phyloP scores from a whole-genome alignment of 208 protist species.

The Trypanosoma grayi region DNA sequence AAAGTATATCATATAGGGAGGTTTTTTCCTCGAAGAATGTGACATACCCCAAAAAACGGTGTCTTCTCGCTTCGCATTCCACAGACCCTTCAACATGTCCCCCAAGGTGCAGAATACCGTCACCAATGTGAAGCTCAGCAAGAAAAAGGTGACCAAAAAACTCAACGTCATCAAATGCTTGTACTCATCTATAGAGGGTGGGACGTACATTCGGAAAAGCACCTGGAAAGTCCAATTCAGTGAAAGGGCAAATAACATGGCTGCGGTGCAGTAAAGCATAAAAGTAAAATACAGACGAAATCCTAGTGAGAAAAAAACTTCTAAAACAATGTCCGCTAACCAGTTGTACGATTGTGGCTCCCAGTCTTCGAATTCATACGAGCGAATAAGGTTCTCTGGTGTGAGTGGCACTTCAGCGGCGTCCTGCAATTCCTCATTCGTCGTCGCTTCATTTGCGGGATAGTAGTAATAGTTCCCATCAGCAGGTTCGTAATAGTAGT shows the following conservation, averaged over 20 bases:
- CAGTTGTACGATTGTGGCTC: constrained; percentile 61
- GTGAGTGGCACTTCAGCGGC: constrained; percentile 21
- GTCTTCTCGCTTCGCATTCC: constrained; percentile 57
- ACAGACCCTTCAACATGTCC: constrained; percentile 74
- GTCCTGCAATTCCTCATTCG: constrained; percentile 26
- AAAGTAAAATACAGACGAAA: constrained; percentile 78
- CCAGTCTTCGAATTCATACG: constrained; percentile 78
- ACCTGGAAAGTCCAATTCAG: constrained; percentile 75
- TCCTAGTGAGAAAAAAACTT: constrained; percentile 70
- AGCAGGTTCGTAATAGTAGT: constrained; percentile 75
- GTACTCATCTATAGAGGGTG: constrained; percentile 33
- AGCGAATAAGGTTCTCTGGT: constrained; percentile 43
- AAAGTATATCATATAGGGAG: constrained; percentile 75
- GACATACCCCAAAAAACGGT: constrained; percentile 77
- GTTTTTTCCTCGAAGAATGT: constrained; percentile 56
- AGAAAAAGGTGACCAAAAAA: constrained; percentile 81
- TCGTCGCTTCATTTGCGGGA: constrained; percentile 27
- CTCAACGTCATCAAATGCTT: constrained; percentile 43
- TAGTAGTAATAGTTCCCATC: constrained; percentile 81
- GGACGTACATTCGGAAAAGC: constrained; percentile 63
- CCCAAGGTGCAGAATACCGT: constrained; percentile 55
- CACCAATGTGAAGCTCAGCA: constrained; percentile 67
- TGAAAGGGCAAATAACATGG: constrained; percentile 45
- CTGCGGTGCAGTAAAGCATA: constrained; percentile 63
- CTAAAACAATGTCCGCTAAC: constrained; percentile 74